A percentile compares a stretch with the other conserved stretches of the same genome.
Conservation (phyloP, 208 protist species). For the Trichomonas vaginalis region DNA sequence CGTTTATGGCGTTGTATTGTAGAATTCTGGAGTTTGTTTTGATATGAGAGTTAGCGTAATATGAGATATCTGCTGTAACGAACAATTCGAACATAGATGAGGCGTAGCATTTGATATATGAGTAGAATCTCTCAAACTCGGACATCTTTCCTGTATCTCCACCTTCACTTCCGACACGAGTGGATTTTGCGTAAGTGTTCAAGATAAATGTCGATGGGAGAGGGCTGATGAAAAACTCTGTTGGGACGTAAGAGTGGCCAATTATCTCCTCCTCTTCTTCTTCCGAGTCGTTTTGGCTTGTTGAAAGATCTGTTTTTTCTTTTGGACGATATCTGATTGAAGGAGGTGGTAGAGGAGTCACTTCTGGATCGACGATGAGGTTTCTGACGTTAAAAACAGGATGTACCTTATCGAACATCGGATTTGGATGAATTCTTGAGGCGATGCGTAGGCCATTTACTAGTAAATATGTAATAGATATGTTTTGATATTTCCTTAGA, state of each 20-base stretch:
- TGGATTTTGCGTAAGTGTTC: background rate
- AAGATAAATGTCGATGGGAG: background rate
- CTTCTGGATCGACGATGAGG: background rate
- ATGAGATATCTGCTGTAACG: background rate
- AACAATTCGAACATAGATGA: background rate
- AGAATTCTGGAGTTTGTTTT: background rate
- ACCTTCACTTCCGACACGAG: background rate
- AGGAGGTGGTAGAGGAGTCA: background rate
- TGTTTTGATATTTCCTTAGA: background rate
- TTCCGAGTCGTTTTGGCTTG: background rate
- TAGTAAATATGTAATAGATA: background rate
- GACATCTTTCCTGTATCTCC: background rate
- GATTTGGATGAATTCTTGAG: background rate
- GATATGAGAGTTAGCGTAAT: background rate
- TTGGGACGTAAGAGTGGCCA: background rate
- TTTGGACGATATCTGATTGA: background rate
- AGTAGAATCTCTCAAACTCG: background rate
- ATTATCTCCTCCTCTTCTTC: background rate
- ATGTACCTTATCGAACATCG: background rate
- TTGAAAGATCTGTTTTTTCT: background rate
- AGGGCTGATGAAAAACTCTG: background rate
- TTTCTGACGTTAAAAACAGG: background rate
- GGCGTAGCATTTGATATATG: background rate
- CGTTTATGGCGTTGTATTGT: background rate
- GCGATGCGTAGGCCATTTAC: background rate